A percentile compares a stretch with the other conserved stretches of the same genome.
Conservation (phyloP, 768 basidiomycete genomes). For the Serendipita vermifera region DNA sequence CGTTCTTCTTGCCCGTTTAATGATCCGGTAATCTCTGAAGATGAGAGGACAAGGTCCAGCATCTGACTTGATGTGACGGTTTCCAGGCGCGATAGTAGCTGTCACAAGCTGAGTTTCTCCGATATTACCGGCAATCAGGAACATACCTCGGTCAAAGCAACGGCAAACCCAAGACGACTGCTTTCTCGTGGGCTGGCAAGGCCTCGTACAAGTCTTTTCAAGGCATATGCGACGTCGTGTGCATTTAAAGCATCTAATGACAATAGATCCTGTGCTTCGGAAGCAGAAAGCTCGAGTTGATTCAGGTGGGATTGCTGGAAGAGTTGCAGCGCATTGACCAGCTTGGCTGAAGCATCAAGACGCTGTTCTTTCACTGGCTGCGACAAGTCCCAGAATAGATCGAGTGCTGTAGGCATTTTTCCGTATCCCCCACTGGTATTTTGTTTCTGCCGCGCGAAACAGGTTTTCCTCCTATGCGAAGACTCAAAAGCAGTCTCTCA, state of each 20-base stretch:
- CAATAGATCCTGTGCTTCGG: constrained; percentile 27
- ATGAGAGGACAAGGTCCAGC: constrained; percentile 55
- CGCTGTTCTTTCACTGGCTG: constrained; percentile 68
- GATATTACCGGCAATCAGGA: constrained; percentile 3
- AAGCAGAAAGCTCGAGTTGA: constrained; percentile 14
- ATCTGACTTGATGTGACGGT: constrained; percentile 71
- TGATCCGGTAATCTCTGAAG: constrained; percentile 56
- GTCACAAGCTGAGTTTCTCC: neutral
- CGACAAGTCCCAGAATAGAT: constrained; percentile 89
- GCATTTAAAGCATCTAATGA: constrained; percentile 57
- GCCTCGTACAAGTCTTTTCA: constrained; percentile 74
- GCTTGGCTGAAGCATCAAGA: constrained; percentile 72
- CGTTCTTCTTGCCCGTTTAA: constrained; percentile 88
- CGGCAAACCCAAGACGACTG: constrained; percentile 88
- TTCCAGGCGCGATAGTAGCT: constrained; percentile 69
- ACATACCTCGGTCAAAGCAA: constrained; percentile 82
- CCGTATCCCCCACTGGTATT: too few relatives aligned
- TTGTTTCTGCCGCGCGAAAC: too few relatives aligned
- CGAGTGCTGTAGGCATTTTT: constrained; percentile 71
- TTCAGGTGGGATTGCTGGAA: constrained; percentile 44
- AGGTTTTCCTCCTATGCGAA: too few relatives aligned
- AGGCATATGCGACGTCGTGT: constrained; percentile 85
- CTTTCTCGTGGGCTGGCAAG: constrained; percentile 87
- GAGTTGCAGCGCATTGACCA: constrained; percentile 66
- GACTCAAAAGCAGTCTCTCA: too few relatives aligned